These are phyloP conservation scores for Isabelozyma gotoi DNA, from an alignment of 805 yeast genomes.

Conservation along the genomic window DNA sequence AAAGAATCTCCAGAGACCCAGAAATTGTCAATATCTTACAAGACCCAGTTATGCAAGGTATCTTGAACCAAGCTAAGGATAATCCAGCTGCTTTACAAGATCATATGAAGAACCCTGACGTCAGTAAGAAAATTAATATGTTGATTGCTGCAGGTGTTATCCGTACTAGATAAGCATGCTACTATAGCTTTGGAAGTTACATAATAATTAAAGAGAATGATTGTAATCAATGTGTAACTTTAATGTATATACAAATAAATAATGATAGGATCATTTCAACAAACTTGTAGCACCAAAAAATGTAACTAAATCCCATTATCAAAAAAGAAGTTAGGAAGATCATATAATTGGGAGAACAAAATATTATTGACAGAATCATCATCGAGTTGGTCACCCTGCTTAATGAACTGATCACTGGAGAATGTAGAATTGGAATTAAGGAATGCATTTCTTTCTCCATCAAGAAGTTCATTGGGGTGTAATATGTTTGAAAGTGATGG, in stretches of 20 bases:
- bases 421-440: neutral
- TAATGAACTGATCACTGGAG: conserved; percentile 7
- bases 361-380: conserved; percentile 22
- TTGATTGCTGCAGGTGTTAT: conserved; percentile 96
- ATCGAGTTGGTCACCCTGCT: conserved; percentile 11
- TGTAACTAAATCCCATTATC: conserved; percentile 30
- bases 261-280: neutral
- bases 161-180: conserved; percentile 62
- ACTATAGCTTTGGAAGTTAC: neutral
- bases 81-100: conserved; percentile 97
- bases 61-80: conserved; percentile 87
- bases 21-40: conserved; percentile 85
- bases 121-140: conserved; percentile 80
- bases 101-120: conserved; percentile 96
- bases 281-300: neutral
- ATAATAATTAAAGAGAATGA: conserved; percentile 3
- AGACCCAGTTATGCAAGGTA: conserved; percentile 96
- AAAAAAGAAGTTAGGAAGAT: conserved; percentile 37
- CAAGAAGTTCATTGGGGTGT: conserved; percentile 10
- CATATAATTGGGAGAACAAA: conserved; percentile 24
- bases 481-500: conserved; percentile 23
- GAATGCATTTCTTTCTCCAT: neutral
- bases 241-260: neutral
- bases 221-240: conserved; percentile 1
- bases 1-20: conserved; percentile 89